These are phyloP conservation scores for Ophiostoma triangulosporum DNA, from an alignment of 2,329 filamentous ascomycete species.

Conservation along the genomic window DNA sequence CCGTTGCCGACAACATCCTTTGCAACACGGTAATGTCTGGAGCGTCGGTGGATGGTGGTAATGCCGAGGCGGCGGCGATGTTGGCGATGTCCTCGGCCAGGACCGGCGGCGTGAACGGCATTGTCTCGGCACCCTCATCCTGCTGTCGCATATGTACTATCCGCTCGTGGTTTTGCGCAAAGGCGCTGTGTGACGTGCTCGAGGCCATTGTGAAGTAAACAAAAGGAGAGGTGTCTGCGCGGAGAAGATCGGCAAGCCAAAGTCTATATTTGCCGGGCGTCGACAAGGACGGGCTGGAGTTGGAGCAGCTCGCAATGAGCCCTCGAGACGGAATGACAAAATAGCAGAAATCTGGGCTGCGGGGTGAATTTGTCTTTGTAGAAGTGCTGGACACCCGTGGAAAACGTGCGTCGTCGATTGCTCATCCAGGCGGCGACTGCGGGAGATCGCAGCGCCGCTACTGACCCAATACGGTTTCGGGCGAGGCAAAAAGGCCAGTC, in stretches of 20 bases:
- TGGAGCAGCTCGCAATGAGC: conserved; percentile 7
- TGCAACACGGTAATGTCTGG: conserved; percentile 67
- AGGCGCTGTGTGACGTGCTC: conserved; percentile 6
- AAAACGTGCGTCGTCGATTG: neutral
- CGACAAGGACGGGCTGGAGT: neutral
- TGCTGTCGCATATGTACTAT: conserved; percentile 18
- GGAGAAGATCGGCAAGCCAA: neutral
- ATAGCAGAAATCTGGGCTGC: neutral
- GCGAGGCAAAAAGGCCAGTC: neutral
- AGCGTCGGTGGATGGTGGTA: conserved; percentile 23
- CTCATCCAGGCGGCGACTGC: neutral
- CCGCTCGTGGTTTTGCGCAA: conserved; percentile 26
- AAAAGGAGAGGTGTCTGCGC: neutral
- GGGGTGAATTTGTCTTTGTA: neutral
- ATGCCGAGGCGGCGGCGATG: conserved; percentile 14
- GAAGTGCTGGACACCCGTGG: neutral
- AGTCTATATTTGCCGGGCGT: neutral
- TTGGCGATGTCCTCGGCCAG: conserved; percentile 18
- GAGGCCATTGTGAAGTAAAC: conserved; percentile 6
- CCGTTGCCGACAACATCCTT: conserved; percentile 90
- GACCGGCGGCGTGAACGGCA: conserved; percentile 20
- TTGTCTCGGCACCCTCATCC: conserved; percentile 20
- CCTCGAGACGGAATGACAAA: conserved; percentile 1
- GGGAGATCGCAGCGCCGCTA: neutral
- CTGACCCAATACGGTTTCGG: neutral